Evolutionary conservation across 768 basidiomycete species (phyloP), one percentile per base, ranked within the genome.

Genomic region (Podaxis sp.): DNA sequence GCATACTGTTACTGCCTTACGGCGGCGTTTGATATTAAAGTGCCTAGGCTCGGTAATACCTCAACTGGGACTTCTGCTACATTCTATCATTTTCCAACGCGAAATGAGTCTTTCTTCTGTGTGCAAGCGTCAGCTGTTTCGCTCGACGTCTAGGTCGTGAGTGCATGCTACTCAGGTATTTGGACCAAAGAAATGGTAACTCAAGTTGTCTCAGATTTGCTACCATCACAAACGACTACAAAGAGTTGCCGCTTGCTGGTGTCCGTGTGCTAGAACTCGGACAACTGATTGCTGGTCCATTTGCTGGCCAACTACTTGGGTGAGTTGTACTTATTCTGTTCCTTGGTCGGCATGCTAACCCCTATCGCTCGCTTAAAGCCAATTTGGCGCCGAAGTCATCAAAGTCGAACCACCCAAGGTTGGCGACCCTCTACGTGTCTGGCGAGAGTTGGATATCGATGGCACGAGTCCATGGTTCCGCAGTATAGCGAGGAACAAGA

Each of bases 391-490:
- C 12, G 87, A 91, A 60, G 75, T 90, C 13, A 88, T 90, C 73
- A 90, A 90, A 67, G 75, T 90, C 11, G 89, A 90, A 66, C 80
- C 87, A 0, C 88, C 88, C 1, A 76, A 76, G 9, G 74, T 72
- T 9, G 89, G 89, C 4, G 88, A 90, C 65, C 87, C 88, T 5
- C 73, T 90, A 25, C 84, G 89, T 4, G 83, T 87, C 1, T 89
- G 87, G 87, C 75, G 89, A 55, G 89, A 90, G 65, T 77, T 88
- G 24, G 89, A 91, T 64, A 77, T 82, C 0, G 88, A 90, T 65
- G 87, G 88, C 1, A 83, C 84, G 0, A 88, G 88, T 65, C 88
- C 87, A 0, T 90, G 89, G 89, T 90, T 88, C 71, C 76, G 88
- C 49, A 88, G 88, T 65, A 80, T 90, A 25, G 88, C 76, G 8